Base-by-base conservation (phyloP, 116 monocot genomes). In the Iris pallida region DNA sequence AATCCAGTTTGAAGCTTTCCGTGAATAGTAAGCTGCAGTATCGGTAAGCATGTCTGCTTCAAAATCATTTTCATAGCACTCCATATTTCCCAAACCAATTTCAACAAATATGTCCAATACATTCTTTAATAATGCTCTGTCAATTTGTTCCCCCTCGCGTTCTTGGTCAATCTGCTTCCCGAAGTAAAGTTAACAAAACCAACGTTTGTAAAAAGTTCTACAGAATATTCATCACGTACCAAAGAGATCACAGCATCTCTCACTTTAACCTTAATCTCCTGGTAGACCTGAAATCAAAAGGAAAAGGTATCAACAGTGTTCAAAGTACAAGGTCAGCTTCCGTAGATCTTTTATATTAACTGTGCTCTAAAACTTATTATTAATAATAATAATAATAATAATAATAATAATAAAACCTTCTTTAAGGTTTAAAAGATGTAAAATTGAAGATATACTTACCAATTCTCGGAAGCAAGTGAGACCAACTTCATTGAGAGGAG, bases 41-140 rank as follows among this genome's bases (percentile, higher is more conserved):
- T 82, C 82, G 4, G 85, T 61, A 52, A 88, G 87, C 76, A 91
- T 75, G 14, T 59, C 74, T 45, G 75, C 75, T 77, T 91, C 91
- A 63, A 88, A 91, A 47, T 88, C 91, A 78, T 80, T 80, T 73
- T 80, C 78, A 65, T 91, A 91, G 20, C 42, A 78, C 1, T 78
- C 78, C 82, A 85, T 85, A 30, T 8, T 82, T 8, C 82, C 82
- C 47, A 83, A 69, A 3, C 85, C 82, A 73, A 91, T 87, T 73
- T 88, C 91, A 75, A 88, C 88, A 88, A 85, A 91, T 59, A 91
- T 85, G 65, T 76, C 91, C 53, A 87, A 54, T 12, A 91, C 82
- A 82, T 91, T 91, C 68, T 91, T 91, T 55, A 91, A 49, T 49
- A 91, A 73, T 16, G 85, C 82, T 44, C 88, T 74, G 63, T 91